A percentile compares a stretch with the other conserved stretches of the same genome.
These are phyloP conservation scores for Pisolithus albus DNA, from an alignment of 768 basidiomycete species.

Conservation along the genomic window DNA sequence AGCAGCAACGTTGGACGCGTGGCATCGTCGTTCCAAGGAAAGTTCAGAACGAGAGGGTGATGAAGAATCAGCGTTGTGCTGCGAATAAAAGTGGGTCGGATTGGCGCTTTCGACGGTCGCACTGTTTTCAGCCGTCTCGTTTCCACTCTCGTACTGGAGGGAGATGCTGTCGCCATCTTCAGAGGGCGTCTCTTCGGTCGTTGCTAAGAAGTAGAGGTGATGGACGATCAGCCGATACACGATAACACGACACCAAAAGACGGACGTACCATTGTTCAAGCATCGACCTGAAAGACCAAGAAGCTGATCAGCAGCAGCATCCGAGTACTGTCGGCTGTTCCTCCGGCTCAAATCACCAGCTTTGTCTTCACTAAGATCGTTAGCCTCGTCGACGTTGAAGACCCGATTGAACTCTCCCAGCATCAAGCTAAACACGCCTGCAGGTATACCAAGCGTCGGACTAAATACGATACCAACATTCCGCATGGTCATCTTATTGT, in stretches of 20 bases:
- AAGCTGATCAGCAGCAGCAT: conserved; percentile 75
- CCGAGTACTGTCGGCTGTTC: conserved; percentile 80
- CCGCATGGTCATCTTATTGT: conserved; percentile 98
- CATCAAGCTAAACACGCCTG: conserved; percentile 93
- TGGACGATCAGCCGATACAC: conserved; percentile 1
- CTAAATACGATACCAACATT: conserved; percentile 99
- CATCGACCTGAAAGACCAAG: conserved; percentile 71
- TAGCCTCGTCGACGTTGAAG: conserved; percentile 66
- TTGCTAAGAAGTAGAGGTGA: conserved; percentile 19
- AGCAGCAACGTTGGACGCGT: conserved; percentile 57
- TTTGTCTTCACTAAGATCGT: conserved; percentile 20
- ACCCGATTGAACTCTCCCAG: conserved; percentile 89
- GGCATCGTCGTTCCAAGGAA: conserved; percentile 34
- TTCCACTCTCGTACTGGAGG: conserved; percentile 65
- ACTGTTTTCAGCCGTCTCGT: conserved; percentile 62
- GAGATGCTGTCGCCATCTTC: conserved; percentile 66
- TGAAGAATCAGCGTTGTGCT: conserved; percentile 9
- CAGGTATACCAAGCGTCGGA: conserved; percentile 96
- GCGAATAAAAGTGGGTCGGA: conserved; percentile 30
- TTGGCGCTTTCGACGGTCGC: conserved; percentile 39
- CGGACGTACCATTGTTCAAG: conserved; percentile 48
- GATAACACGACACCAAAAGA: neutral
- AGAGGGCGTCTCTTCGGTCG: conserved; percentile 57
- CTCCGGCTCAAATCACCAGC: conserved; percentile 49
- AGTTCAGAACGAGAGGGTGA: conserved; percentile 19